Conservation (phyloP, 2,329 filamentous ascomycete genomes). For the Phyllosticta citriasiana region DNA sequence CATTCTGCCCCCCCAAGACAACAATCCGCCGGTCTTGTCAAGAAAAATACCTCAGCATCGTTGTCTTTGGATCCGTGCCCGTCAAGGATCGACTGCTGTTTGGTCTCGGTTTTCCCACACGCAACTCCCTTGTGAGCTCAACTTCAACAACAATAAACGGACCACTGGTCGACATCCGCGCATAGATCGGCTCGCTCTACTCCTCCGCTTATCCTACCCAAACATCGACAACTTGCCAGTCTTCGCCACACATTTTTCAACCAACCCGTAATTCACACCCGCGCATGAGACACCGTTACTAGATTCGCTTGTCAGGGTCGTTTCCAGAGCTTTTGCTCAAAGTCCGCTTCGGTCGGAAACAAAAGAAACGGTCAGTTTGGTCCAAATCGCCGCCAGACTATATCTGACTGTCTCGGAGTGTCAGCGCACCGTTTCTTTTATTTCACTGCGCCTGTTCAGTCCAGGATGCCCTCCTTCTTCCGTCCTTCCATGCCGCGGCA, state of each 20-base stretch:
- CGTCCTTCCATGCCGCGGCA: constrained; percentile 33
- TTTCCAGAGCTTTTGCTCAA: constrained; percentile 27
- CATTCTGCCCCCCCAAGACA: background rate
- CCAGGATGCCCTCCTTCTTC: constrained; percentile 42
- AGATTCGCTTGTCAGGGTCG: constrained; percentile 23
- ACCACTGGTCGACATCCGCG: background rate
- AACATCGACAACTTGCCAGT: background rate
- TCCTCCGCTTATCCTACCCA: background rate
- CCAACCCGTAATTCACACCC: constrained; percentile 2
- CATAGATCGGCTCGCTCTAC: background rate
- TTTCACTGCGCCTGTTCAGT: constrained; percentile 23
- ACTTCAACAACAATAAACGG: background rate
- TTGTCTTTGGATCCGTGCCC: background rate
- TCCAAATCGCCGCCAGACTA: constrained; percentile 1
- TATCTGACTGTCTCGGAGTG: constrained; percentile 19
- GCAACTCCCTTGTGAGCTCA: background rate
- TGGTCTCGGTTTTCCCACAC: background rate
- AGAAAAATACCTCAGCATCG: background rate
- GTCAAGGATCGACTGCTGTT: background rate
- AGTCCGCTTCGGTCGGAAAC: constrained; percentile 22
- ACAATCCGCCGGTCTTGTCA: background rate
- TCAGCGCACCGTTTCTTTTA: constrained; percentile 32
- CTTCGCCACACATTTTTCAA: background rate
- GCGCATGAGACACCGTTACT: constrained; percentile 28
- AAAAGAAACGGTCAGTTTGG: constrained; percentile 29